Evolutionary conservation across 495 filamentous ascomycete genomes (phyloP), one percentile per base, ranked within the genome.

Genomic region (Aspergillus asperescens): DNA sequence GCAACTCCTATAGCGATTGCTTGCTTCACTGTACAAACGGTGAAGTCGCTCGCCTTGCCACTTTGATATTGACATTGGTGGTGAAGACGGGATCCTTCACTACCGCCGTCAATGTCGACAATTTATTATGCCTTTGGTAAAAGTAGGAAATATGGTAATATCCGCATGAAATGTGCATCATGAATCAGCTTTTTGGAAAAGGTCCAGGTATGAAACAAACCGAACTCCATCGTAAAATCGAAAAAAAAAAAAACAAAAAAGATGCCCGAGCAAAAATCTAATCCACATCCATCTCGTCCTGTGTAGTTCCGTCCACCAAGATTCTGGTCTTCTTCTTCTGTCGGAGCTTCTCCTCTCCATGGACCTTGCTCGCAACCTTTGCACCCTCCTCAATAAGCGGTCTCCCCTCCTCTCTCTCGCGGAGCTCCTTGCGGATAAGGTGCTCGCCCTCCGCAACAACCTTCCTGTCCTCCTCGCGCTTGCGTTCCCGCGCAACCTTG

Each of bases 381-480:
- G 19, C 13, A 15, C 28, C 35, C 52, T 74, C 70, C 54, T 55
- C 47, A 13, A 62, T 65, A 68, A 77, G 66, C 46, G 70, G 64
- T 56, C 66, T 64, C 24, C 66, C 67, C 59, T 71, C 75, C 49
- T 73, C 66, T 56, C 65, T 68, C 50, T 72, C 69, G 54, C 71
- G 69, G 55, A 75, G 65, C 46, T 77, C 72, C 67, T 73, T 74
- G 62, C 69, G 71, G 31, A 77, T 70, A 59, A 98, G 77, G 72
- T 97, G 94, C 75, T 88, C 86, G 69, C 95, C 90, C 77, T 88
- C 81, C 57, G 83, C 86, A 50, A 98, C 92, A 54, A 97, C 77
- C 77, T 88, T 92, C 67, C 88, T 76, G 71, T 96, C 85, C 47
- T 77, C 76, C 62, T 83, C 86, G 66, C 68, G 69, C 61, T 70